Evolutionary conservation across 225 moss, liverwort and hornwort species (phyloP).

Genomic region (Pseudoscleropodium purum): DNA sequence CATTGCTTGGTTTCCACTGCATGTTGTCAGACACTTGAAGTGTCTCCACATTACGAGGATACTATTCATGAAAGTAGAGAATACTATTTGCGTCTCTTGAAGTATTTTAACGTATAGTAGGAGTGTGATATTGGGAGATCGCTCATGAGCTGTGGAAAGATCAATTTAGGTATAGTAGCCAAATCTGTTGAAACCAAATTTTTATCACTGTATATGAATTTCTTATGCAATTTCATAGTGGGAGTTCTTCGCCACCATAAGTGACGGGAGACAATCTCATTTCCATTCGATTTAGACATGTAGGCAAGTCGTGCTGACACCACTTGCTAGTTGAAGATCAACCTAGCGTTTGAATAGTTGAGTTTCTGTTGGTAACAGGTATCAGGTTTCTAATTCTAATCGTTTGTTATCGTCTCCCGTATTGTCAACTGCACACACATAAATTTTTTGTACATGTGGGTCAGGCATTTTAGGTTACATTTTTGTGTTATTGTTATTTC

Average conservation of each 20-base stretch:
- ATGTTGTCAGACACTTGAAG: background rate
- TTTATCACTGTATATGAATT: background rate
- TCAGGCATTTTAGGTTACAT: background rate
- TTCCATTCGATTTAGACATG: background rate
- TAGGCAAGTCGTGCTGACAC: background rate
- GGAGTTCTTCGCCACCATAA: background rate
- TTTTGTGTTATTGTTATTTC: background rate
- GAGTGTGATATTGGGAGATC: background rate
- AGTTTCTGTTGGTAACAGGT: background rate
- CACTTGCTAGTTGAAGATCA: background rate
- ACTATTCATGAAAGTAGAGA: background rate
- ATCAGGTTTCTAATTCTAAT: background rate
- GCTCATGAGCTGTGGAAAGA: too few relatives aligned
- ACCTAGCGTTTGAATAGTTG: background rate
- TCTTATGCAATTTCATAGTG: background rate
- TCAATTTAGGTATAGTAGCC: background rate
- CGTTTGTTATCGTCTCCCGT: background rate
- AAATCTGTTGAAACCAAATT: background rate
- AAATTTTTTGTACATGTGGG: background rate
- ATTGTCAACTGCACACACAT: background rate
- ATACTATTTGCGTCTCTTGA: background rate
- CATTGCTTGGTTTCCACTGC: background rate
- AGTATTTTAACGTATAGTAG: background rate
- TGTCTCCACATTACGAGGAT: background rate
- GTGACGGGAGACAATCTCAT: background rate